A percentile compares a stretch with the other conserved stretches of the same genome.
phyloP scores from a whole-genome alignment of 129 eudicot species.

The Lonicera japonica region DNA sequence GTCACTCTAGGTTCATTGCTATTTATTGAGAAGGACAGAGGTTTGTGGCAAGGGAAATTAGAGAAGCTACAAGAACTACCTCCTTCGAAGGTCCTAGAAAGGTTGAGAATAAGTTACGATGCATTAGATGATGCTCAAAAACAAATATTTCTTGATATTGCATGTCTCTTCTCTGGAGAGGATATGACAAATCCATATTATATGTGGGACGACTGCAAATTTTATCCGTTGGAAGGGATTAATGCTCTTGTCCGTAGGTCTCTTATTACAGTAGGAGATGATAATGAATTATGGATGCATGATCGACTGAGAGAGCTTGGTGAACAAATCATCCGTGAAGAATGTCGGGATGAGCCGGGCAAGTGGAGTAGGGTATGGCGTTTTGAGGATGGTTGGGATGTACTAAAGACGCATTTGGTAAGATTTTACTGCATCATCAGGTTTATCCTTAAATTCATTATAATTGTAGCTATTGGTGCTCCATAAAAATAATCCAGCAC shows the following conservation, averaged over 20 bases:
- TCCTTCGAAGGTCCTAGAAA: background rate
- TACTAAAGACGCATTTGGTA: background rate
- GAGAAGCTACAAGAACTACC: constrained; percentile 5
- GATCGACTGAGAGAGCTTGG: constrained; percentile 15
- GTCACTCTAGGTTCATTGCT: constrained; percentile 11
- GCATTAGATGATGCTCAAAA: background rate
- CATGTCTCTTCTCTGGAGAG: too few relatives aligned
- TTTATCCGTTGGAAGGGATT: background rate
- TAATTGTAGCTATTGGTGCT: too few relatives aligned
- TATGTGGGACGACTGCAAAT: background rate
- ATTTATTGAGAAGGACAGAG: background rate
- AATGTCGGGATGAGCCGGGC: background rate
- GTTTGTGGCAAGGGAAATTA: background rate
- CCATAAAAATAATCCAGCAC: too few relatives aligned
- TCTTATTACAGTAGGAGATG: constrained; percentile 3
- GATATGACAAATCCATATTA: too few relatives aligned
- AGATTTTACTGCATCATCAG: too few relatives aligned
- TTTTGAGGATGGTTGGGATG: background rate
- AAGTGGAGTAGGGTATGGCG: constrained; percentile 12
- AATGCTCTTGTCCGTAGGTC: background rate
- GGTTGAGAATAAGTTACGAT: background rate
- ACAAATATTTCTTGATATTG: too few relatives aligned
- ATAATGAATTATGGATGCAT: constrained; percentile 11
- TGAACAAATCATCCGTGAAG: constrained; percentile 4
- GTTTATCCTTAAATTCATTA: too few relatives aligned